Conservation (phyloP, 192 early-diverging fungal species). For the Coemansia sp. region DNA sequence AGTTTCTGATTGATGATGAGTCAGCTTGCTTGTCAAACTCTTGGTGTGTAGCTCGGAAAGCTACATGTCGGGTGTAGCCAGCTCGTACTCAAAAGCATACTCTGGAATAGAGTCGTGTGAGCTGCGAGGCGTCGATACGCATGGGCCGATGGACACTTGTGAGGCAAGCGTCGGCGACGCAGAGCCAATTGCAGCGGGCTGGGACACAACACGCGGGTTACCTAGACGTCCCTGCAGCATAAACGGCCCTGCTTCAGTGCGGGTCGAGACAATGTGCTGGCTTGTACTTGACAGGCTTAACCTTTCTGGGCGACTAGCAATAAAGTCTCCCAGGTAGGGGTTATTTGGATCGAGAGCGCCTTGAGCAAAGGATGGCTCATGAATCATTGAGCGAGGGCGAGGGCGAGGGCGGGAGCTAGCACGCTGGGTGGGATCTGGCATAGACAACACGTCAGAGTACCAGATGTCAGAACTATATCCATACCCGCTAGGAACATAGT, state of each 20-base stretch:
- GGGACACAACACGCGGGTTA: constrained; percentile 17
- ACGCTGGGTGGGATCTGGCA: constrained; percentile 30
- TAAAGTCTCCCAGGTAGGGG: constrained; percentile 44
- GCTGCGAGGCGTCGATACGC: constrained; percentile 8
- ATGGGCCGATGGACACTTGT: constrained; percentile 15
- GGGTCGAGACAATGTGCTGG: constrained; percentile 19
- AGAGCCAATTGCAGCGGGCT: constrained; percentile 10
- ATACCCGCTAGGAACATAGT: constrained; percentile 2
- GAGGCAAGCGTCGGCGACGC: constrained; percentile 11
- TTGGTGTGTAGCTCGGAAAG: background rate
- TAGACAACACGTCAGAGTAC: constrained; percentile 36
- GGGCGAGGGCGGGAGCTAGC: constrained; percentile 5
- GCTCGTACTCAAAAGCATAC: constrained; percentile 6
- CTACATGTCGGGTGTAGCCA: background rate
- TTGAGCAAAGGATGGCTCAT: constrained; percentile 5
- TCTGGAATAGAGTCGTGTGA: constrained; percentile 24
- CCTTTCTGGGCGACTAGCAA: constrained; percentile 19
- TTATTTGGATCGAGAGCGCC: constrained; percentile 37
- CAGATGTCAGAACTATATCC: constrained; percentile 31
- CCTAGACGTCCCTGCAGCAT: constrained; percentile 9
- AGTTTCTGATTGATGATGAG: background rate
- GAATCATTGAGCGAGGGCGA: constrained; percentile 44
- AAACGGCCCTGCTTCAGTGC: background rate
- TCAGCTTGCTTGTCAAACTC: background rate
- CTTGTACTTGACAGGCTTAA: constrained; percentile 9